Percentiles rank a stretch among this genome's conserved stretches.
These are phyloP conservation scores for Plasmopara halstedii DNA, from an alignment of 352 stramenopile species.

Conservation along the genomic window DNA sequence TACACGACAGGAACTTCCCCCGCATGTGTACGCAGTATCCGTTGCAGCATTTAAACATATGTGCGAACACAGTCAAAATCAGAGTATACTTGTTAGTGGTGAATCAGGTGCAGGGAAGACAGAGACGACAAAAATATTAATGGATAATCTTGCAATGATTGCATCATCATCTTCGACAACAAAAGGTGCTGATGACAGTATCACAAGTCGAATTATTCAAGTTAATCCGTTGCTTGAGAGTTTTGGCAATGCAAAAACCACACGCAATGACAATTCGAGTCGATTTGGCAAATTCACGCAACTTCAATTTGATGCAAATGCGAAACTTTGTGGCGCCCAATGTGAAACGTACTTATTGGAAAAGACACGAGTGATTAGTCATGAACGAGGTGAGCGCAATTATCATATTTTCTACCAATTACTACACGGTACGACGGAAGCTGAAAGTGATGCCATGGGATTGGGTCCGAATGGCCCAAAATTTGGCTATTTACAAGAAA, in stretches of 20 bases:
- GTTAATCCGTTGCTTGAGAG: conserved; percentile 97
- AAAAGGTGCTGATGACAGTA: conserved; percentile 22
- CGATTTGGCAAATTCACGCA: conserved; percentile 97
- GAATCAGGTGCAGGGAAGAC: conserved; percentile 90
- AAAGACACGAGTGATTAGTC: conserved; percentile 91
- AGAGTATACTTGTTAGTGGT: conserved; percentile 82
- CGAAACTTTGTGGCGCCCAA: conserved; percentile 83
- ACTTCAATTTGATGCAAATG: conserved; percentile 82
- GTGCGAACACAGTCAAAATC: conserved; percentile 45
- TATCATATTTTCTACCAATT: conserved; percentile 97
- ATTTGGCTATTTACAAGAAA: conserved; percentile 50
- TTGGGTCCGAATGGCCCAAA: conserved; percentile 24
- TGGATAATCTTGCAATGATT: conserved; percentile 80
- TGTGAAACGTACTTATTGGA: conserved; percentile 95
- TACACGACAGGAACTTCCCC: conserved; percentile 43
- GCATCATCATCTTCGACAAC: conserved; percentile 16
- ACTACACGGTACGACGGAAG: conserved; percentile 32
- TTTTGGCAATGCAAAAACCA: conserved; percentile 97
- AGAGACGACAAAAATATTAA: conserved; percentile 91
- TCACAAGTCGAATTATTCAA: conserved; percentile 90
- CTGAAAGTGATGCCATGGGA: conserved; percentile 34
- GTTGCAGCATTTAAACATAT: conserved; percentile 67
- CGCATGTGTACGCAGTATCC: conserved; percentile 66
- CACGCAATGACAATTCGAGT: conserved; percentile 95
- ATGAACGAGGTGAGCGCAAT: conserved; percentile 88